Base-by-base conservation (phyloP, 2,329 filamentous ascomycete species). In the Myrmaecium sp. region DNA sequence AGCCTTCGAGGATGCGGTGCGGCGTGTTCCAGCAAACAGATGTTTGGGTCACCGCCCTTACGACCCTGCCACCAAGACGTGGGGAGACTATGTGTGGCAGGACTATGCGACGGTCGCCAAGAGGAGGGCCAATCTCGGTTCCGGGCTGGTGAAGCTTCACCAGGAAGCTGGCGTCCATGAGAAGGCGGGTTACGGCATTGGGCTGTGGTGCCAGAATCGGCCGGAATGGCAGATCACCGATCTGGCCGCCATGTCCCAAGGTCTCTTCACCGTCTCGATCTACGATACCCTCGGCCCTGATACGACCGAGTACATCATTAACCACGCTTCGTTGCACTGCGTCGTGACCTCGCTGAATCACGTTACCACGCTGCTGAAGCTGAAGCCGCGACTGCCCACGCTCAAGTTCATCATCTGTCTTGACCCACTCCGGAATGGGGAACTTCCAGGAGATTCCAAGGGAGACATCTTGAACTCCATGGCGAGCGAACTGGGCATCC, bases 281-380 rank as follows among this genome's bases (percentile, higher is more conserved):
- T 98, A 98, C 60, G 89, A 95, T 53, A 94, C 86, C 8, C 69
- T 98, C 4, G 86, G 86, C 6, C 76, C 86, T 8, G 81, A 93
- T 38, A 71, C 84, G 3, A 84, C 80, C 30, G 83, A 95, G 56
- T 95, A 80, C 57, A 94, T 98, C 52, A 77, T 95, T 58, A 91
- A 91, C 54, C 86, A 95, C 50, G 71, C 82, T 29, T 66, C 74
- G 34, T 59, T 95, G 30, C 53, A 64, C 31, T 80, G 74, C 42
- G 70, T 95, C 20, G 72, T 77, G 35, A 74, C 79, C 31, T 83
- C 79, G 15, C 60, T 94, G 23, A 70, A 72, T 22, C 84, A 93
- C 44, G 73, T 94, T 28, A 74, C 82, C 2, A 69, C 72, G 10
- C 66, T 94, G 29, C 62, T 94, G 34, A 84, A 83, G 59, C 59